Conservation (phyloP, 192 early-diverging fungal species). For the Allomyces macrogynus region DNA sequence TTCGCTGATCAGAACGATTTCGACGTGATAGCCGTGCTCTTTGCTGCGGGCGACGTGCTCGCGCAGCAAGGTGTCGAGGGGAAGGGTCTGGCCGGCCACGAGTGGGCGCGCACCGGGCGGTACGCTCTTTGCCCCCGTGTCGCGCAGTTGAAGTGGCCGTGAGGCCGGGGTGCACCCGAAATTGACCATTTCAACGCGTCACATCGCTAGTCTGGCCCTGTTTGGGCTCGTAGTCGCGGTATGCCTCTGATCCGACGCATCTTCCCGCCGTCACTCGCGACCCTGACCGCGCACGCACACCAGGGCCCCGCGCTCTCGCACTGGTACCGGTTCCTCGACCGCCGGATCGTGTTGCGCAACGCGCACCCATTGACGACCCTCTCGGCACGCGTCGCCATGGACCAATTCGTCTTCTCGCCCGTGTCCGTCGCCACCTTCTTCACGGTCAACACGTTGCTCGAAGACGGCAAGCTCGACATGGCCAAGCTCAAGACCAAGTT, state of each 20-base stretch:
- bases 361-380: constrained; percentile 10
- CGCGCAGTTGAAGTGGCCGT: too few relatives aligned
- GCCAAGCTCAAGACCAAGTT: constrained; percentile 24
- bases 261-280: too few relatives aligned
- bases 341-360: constrained; percentile 17
- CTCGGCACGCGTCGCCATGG: constrained; percentile 25
- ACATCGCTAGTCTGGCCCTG: not conserved
- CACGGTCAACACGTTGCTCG: constrained; percentile 30
- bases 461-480: constrained; percentile 17
- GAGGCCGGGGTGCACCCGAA: too few relatives aligned
- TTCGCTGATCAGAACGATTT: not conserved
- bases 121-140: not conserved
- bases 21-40: not conserved
- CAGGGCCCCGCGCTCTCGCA: constrained; percentile 23
- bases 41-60: not conserved
- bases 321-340: constrained; percentile 49
- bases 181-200: too few relatives aligned
- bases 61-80: not conserved
- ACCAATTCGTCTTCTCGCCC: constrained; percentile 49
- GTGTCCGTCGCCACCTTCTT: constrained; percentile 47
- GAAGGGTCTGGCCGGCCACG: not conserved
- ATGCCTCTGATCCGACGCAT: too few relatives aligned
- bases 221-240: not conserved
- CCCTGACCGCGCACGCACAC: constrained; percentile 1
- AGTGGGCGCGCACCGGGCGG: not conserved